Evolutionary conservation across 78 protist species (phyloP), one percentile per base, ranked within the genome.

Genomic region (Dictyostelium citrinum): DNA sequence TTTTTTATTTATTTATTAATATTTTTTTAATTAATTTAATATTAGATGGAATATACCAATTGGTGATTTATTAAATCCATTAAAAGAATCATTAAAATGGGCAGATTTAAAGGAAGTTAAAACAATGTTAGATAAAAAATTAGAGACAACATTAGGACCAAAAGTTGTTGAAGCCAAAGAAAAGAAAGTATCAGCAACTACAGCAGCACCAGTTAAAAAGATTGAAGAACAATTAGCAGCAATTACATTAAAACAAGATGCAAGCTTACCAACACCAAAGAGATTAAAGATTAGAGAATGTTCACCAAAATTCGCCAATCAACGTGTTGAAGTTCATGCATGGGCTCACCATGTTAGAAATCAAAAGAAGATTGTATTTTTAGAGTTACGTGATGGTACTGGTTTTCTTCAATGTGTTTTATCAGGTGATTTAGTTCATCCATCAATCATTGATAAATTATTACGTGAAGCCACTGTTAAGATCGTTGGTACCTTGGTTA

Each of bases 351-450:
- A 76, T 22, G 12, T 96, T 35, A 97, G 99, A 64, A 91, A 84
- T 39, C 92, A 95, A 37, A 90, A 78, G 68, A 80, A 49, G 75
- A 55, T 98, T 39, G 31, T 78, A 29, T 98, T 98, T 83, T n/a
- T 98, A 7, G 96, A 92, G 29, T 90, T 98, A 24, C 91, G 99
- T 29, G 99, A 98, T 75, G 99, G 99, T 55, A 95, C 99, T 64
- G 99, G 98, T 35, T 97, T 35, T 81, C 81, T 97, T 55, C 99
- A 98, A 88, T 46, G 85, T 72, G 96, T 77, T 29, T 74, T 80
- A 17, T 43, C 49, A 9, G 84, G 77, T 45, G 61, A 68, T 14
- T 31, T 84, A 5, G 90, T 82, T 11, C 91, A 72, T 77, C 79
- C 91, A 68, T 79, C 93, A 2, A 39, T 76, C 37, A 64, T 76